Evolutionary conservation across 106 monocot genomes (phyloP).

Genomic region (Hemerocallis citrina): DNA sequence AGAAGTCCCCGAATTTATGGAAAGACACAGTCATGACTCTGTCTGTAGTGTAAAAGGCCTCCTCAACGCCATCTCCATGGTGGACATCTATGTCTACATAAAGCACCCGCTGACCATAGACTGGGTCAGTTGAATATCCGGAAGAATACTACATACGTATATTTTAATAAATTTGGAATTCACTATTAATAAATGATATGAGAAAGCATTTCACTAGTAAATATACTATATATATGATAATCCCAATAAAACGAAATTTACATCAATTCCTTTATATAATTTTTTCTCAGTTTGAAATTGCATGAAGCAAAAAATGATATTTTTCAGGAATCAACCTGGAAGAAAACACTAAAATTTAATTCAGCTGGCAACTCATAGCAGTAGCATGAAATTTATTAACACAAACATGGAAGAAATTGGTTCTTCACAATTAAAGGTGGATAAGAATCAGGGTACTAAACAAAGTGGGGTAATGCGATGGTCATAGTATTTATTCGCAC

Average conservation of each 20-base stretch:
- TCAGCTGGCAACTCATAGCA: too few relatives aligned
- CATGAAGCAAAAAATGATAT: background rate
- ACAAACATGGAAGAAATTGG: background rate
- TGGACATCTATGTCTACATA: conserved; percentile 48
- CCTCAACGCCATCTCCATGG: conserved; percentile 43
- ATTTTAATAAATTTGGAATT: background rate
- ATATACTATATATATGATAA: background rate
- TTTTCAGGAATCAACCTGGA: background rate
- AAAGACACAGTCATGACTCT: conserved; percentile 46
- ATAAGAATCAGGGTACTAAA: too few relatives aligned
- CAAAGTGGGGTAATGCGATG: too few relatives aligned
- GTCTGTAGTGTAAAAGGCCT: conserved; percentile 40
- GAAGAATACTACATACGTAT: background rate
- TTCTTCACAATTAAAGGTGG: background rate
- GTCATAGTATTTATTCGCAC: too few relatives aligned
- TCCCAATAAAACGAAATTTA: background rate
- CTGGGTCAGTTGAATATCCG: conserved; percentile 4
- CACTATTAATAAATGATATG: background rate
- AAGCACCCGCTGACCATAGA: conserved; percentile 28
- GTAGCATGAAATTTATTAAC: background rate
- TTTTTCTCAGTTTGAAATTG: background rate
- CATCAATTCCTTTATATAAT: background rate
- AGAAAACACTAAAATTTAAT: background rate
- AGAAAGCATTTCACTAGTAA: background rate
- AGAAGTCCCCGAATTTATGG: conserved; percentile 43